Evolutionary conservation across 228 moss, liverwort and hornwort genomes (phyloP), one percentile per base, ranked within the genome.

Genomic region (Sphagnum fallax): DNA sequence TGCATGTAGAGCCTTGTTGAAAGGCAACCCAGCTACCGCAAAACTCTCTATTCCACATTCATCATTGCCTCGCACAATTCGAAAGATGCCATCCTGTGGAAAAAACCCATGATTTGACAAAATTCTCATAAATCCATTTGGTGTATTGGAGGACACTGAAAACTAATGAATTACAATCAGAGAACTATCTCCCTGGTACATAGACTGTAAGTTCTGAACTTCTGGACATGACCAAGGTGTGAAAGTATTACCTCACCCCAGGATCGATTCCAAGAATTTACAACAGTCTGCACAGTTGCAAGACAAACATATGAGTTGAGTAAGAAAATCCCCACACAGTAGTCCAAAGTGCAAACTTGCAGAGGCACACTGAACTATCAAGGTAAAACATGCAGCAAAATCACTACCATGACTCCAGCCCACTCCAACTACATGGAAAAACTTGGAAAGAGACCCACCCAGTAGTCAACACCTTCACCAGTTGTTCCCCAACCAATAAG

Each of bases 401-500:
- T 32, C 32, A 32, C 32, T 32, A 32, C 32, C 32, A 3, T 32
- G 32, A 32, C 32, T 32, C 32, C 32, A 32, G 32, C 32, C 32
- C 32, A 32, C 32, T 32, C 32, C 32, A 32, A 32, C 32, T 32
- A 32, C 2, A 32, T 32, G 32, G 32, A 32, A 32, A 32, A 32
- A 32, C 32, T 32, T 32, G 32, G 32, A 32, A 32, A 32, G 16
- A 6, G 16, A 80, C 83, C 12, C 72, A 88, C 84, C 97, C 97
- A 97, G 50, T 85, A 97, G 57, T 97, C 90, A 58, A 97, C 83
- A 9, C 91, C 93, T 53, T 91, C 91, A 6, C 87, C 84, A 1
- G 85, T 87, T 1, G 85, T 90, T 58, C 93, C 93, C 97, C 97
- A 97, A 13, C 97, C 97, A 61, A 97, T 75, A 12, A 97, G 84